Evolutionary conservation across 2,329 filamentous ascomycete genomes (phyloP), one percentile per base, ranked within the genome.

Genomic region (Chrysosporium queenslandicum): DNA sequence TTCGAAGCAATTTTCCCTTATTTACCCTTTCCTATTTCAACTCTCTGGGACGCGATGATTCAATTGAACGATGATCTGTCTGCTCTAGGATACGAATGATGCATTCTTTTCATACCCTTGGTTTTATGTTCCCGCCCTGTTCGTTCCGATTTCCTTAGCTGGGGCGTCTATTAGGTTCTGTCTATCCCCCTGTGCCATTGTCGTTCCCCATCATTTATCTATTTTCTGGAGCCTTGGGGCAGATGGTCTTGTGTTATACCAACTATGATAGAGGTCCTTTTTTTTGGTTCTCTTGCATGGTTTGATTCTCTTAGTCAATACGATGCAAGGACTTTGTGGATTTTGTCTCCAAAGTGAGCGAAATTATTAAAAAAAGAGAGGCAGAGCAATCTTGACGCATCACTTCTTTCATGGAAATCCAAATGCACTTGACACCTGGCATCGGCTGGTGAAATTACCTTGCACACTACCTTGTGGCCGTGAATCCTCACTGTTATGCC

Each of bases 71-170:
- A 52, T 46, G 41, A 39, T 41, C 49, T 29, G 49, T 39, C 30
- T 52, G 41, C 40, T 46, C 20, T 39, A 18, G 41, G 30, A 52
- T 46, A 52, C 27, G 49, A 52, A 45, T 52, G 41, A 52, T 46
- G 42, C 41, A 45, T 52, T 29, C 40, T 39, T 37, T 40, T 40
- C n/a, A 5, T 16, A 18, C n/a, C 23, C 11, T 23, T 20, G n/a
- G 37, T 16, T 23, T 14, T 16, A 14, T 16, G 2, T 40, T 12
- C 18, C n/a, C 36, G n/a, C 21, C 14, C 29, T 37, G 23, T 16
- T 37, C n/a, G n/a, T 39, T 25, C 37, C 14, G 16, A 36, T 51
- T 32, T 12, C 20, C 21, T 43, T 52, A 52, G 40, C 47, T 27
- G 39, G 21, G 47, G 47, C 47, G 47, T 50, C 23, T 48, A 39